Base-by-base conservation (phyloP, 225 moss, liverwort and hornwort species). In the Bryum argenteum region DNA sequence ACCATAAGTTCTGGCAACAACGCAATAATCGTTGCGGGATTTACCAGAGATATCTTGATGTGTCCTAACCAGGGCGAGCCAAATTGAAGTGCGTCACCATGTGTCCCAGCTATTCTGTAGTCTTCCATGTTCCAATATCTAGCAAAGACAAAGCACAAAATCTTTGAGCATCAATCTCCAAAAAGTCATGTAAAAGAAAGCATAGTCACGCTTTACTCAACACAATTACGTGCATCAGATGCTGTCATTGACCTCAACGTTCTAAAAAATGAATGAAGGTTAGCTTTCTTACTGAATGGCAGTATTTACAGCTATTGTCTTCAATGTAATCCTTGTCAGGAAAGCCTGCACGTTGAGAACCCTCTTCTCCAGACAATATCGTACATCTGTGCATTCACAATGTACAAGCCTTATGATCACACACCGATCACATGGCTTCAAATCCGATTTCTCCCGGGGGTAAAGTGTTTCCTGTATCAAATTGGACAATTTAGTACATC, bases 61-160 rank as follows among this genome's bases (percentile, higher is more conserved):
- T 96, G 96, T 50, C 91, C 96, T 28, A 96, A 63, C 96, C 96
- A 96, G 42, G 96, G 96, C 58, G 89, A 77, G 15, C 88, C 75
- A 38, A 80, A 76, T 60, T 81, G 89, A 54, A 87, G 75, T 4
- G 33, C 71, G 44, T 75, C 70, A 64, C 91, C 90, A 57, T 69
- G 71, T 67, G 24, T 57, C 54, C 65, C 79, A 71, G 76, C 86
- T 42, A 65, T 45, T 59, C 38, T 66, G 78, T 72, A 80, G 63
- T 91, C 76, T 61, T 83, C 80, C 65, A 85, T 71, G 75, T 78
- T 71, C 83, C 85, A 82, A 70, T 66, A 82, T 79, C 85, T 85
- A 59, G 73, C n/a, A 69, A 70, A 82, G 2, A 62, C 63, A 71
- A 44, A 15, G 24, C 51, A 51, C 48, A 68, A 51, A 13, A 66